Conservation (phyloP, 208 protist genomes). For the Acanthamoeba lenticulata region DNA sequence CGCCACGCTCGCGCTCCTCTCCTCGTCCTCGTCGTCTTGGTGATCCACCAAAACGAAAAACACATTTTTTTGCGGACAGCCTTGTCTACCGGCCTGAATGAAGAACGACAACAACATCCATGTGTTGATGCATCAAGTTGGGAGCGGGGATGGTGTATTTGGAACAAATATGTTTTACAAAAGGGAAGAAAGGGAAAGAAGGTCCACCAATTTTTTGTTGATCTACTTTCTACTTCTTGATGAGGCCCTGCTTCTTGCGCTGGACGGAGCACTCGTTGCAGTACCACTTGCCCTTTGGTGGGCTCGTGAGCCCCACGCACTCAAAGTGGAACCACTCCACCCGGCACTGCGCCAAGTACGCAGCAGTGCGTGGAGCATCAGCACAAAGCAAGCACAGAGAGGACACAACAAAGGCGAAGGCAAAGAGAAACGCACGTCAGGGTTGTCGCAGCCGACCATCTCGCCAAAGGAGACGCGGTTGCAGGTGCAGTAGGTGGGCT, state of each 20-base stretch:
- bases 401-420: not conserved
- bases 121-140: no score
- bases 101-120: no score
- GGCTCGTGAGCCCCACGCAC: conserved; percentile 81
- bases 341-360: conserved; percentile 61
- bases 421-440: conserved; percentile 67
- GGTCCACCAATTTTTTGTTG: not conserved
- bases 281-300: conserved; percentile 85
- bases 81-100: no score
- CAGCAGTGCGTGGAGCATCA: not conserved
- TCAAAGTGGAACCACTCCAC: conserved; percentile 87
- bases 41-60: no score
- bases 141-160: no score
- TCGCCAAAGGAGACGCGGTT: conserved; percentile 85
- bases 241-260: not conserved
- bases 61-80: no score
- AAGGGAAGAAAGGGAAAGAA: no score
- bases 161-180: no score
- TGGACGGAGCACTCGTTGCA: conserved; percentile 76
- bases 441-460: conserved; percentile 87
- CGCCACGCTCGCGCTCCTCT: not conserved
- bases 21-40: not conserved
- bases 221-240: not conserved
- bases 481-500: conserved; percentile 86
- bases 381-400: not conserved